Evolutionary conservation across 257 asterid species (phyloP), one percentile per base, ranked within the genome.

Genomic region (Thymus mandschuricus): DNA sequence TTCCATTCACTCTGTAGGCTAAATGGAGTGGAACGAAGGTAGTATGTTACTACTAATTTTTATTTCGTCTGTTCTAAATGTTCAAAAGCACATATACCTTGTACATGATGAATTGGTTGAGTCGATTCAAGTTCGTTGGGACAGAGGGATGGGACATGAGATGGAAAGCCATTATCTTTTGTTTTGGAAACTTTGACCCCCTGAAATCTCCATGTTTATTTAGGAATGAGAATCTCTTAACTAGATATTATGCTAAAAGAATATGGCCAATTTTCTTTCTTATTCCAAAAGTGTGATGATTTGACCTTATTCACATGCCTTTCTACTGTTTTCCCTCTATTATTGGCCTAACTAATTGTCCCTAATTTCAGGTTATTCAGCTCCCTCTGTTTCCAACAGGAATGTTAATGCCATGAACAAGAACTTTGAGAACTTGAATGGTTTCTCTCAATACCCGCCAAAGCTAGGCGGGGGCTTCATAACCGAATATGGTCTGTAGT

Each of bases 401-500:
- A 59, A 66, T 68, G 29, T 64, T 10, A 62, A 77, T 31, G 76
- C 58, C 51, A 10, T 72, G 1, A 65, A 43, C 41, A 69, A 62
- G 51, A 68, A 38, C 60, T 49, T 61, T 0, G 70, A 54, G 1
- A 50, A 8, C 33, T 54, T 46, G 74, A 58, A 58, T 40, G 74
- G 71, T 15, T 69, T 69, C 56, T 33, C 65, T 28, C 81, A 35
- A 40, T 21, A 56, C 43, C 81, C 33, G 15, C 66, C 84, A 35
- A 69, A 45, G 59, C n/a, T 75, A 69, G 70, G 48, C 12, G 27
- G 45, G 5, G 69, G 40, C 4, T 71, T 73, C 6, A 10, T 46
- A 40, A 7, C 88, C 0, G 86, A 83, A 48, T 80, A 77, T 4
- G 96, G 96, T 89, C 73, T 0, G 45, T 65, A 7, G 8, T 48